Base-by-base conservation (phyloP, 2,329 filamentous ascomycete genomes). In the Alternaria consortialis region DNA sequence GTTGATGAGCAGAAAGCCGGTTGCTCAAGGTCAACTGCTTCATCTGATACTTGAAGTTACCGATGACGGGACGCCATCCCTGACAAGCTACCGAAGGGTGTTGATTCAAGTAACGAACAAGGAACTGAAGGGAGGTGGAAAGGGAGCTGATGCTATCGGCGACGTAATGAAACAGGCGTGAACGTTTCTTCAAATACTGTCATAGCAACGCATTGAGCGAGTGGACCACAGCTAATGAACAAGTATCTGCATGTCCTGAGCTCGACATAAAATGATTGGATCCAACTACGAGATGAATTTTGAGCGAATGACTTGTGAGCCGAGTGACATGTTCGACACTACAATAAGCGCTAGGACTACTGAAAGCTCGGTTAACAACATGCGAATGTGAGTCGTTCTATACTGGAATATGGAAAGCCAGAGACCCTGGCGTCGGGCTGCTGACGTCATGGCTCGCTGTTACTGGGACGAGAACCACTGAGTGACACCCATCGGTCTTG, bases 41-140 rank as follows among this genome's bases (percentile, higher is more conserved):
- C 84, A 85, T 70, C 62, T 85, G 39, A 81, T 86, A 27, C 74
- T 86, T 1, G 81, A 85, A 63, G 83, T 85, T 5, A 81, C 73
- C 7, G 81, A 84, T 56, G 69, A 75, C 20, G 84, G 83, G 1
- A 73, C 71, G 4, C 81, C 81, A 20, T 70, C 74, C 7, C 69
- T 86, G 66, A 84, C 81, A 34, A 82, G 77, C 50, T 86, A 86
- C 71, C 78, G 81, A 53, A 70, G 84, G 13, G 74, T 85, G 17
- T 65, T 81, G 50, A 73, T 81, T 8, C 77, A 79, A 60, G 71
- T 50, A 6, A 75, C 69, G 9, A 76, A 77, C 47, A 75, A 72
- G 46, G 69, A 76, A 12, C 56, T 76, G 42, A 70, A 48, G 31
- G 74, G 74, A 57, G 72, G 67, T 20, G 63, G 37, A 11, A 43